Conservation (phyloP, 495 filamentous ascomycete genomes). For the Penicillium longicatenatum region DNA sequence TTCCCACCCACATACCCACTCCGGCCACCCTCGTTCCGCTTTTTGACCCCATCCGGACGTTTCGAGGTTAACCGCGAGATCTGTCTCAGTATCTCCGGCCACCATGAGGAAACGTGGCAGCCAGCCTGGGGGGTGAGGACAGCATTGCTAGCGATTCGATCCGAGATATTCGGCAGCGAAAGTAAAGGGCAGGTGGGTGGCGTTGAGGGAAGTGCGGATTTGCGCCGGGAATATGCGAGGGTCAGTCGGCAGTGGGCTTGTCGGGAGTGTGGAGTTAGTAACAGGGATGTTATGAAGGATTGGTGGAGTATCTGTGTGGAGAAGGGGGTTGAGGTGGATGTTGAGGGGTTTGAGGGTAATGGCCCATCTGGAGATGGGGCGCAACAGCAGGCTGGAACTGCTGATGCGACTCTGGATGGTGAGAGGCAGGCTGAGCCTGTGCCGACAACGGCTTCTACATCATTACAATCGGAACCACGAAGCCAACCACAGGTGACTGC, state of each 20-base stretch:
- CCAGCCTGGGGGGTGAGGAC: slow-evolving; percentile 92
- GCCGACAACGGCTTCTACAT: neutral
- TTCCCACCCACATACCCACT: slow-evolving; percentile 88
- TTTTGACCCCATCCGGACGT: slow-evolving; percentile 85
- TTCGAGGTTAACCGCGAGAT: slow-evolving; percentile 98
- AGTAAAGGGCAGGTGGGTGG: slow-evolving; percentile 80
- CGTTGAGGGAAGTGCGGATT: slow-evolving; percentile 66
- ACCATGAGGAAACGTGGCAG: slow-evolving; percentile 98
- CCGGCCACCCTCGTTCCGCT: slow-evolving; percentile 89
- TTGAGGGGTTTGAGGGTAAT: slow-evolving; percentile 20
- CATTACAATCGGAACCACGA: neutral
- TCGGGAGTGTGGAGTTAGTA: slow-evolving; percentile 60
- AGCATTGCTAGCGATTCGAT: slow-evolving; percentile 53
- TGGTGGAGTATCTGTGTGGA: slow-evolving; percentile 59
- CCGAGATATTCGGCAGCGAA: slow-evolving; percentile 54
- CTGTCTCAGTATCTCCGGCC: slow-evolving; percentile 87
- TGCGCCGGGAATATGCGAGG: slow-evolving; percentile 64
- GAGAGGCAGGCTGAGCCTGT: neutral
- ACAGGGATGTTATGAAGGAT: slow-evolving; percentile 71
- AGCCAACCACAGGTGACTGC: neutral
- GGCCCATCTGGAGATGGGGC: slow-evolving; percentile 14
- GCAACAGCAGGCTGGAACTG: slow-evolving; percentile 45
- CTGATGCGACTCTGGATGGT: slow-evolving; percentile 7
- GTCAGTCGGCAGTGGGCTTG: slow-evolving; percentile 65
- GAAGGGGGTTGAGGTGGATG: slow-evolving; percentile 48